A percentile compares a stretch with the other conserved stretches of the same genome.
These are phyloP conservation scores for Botrytis squamosa DNA, from an alignment of 2,329 filamentous ascomycete species.

Conservation along the genomic window DNA sequence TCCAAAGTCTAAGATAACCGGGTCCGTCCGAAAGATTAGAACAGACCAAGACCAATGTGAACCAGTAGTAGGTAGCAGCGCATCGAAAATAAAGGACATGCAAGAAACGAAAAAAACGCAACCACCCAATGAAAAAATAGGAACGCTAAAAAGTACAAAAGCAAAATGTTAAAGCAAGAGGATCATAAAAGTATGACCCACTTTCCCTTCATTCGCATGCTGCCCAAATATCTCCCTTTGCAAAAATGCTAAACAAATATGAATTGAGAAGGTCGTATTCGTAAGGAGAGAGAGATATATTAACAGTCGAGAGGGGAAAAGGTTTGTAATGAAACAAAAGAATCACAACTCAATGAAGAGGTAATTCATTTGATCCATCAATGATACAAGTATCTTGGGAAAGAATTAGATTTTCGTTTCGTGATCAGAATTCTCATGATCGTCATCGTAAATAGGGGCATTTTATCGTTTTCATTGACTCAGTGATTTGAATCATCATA, in stretches of 20 bases:
- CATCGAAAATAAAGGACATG: slow-evolving; percentile 10
- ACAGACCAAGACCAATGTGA: slow-evolving; percentile 6
- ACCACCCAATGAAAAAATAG: slow-evolving; percentile 8
- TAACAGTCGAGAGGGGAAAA: slow-evolving; percentile 6
- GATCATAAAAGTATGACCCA: not conserved
- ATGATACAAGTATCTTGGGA: not conserved
- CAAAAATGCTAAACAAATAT: slow-evolving; percentile 19
- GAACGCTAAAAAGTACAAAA: slow-evolving; percentile 18
- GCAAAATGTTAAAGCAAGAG: slow-evolving; percentile 13
- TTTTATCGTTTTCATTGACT: not conserved
- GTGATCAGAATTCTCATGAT: slow-evolving; percentile 7
- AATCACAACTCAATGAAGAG: slow-evolving; percentile 8
- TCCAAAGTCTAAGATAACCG: slow-evolving; percentile 14
- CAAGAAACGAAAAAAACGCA: slow-evolving; percentile 5
- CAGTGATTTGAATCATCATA: not conserved
- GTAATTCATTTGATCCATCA: not conserved
- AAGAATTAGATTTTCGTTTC: slow-evolving; percentile 4
- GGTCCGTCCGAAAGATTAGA: slow-evolving; percentile 10
- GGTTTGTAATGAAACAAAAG: not conserved
- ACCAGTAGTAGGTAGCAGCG: not conserved
- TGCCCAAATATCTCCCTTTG: slow-evolving; percentile 15
- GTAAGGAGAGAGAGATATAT: slow-evolving; percentile 3
- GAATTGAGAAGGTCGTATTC: slow-evolving; percentile 12
- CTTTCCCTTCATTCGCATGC: slow-evolving; percentile 16
- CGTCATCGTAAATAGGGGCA: slow-evolving; percentile 8